Evolutionary conservation across 495 filamentous ascomycete species (phyloP).

Genomic region (Sordaria brevicollis): DNA sequence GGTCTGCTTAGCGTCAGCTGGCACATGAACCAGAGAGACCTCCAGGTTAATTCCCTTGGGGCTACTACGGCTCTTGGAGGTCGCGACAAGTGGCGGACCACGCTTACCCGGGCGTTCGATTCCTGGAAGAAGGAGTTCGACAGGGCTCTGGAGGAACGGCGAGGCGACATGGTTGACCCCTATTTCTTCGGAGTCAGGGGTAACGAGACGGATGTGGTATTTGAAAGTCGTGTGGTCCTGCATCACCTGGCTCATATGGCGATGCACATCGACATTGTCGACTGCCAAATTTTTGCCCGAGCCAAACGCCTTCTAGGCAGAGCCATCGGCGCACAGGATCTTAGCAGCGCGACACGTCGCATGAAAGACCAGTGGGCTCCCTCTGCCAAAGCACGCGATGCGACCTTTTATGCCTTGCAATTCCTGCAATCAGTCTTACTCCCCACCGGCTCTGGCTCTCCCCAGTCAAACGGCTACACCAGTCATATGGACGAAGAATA

Average conservation of each 20-base stretch:
- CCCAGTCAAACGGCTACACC: conserved; percentile 24
- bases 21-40: conserved; percentile 96
- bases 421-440: conserved; percentile 76
- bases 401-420: conserved; percentile 84
- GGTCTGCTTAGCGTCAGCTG: conserved; percentile 88
- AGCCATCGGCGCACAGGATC: conserved; percentile 72
- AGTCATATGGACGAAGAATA: conserved; percentile 39
- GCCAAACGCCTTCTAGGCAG: conserved; percentile 77
- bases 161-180: conserved; percentile 32
- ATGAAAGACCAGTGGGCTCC: conserved; percentile 90
- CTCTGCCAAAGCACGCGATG: conserved; percentile 82
- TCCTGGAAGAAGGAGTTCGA: conserved; percentile 94
- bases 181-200: conserved; percentile 35
- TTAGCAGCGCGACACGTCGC: conserved; percentile 65
- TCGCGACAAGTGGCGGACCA: conserved; percentile 84
- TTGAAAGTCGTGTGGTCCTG: conserved; percentile 77
- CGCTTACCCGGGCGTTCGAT: conserved; percentile 83
- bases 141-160: conserved; percentile 47
- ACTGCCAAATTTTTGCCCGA: conserved; percentile 91
- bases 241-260: conserved; percentile 96
- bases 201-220: conserved; percentile 64
- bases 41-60: conserved; percentile 82
- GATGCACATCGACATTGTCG: conserved; percentile 95
- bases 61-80: conserved; percentile 71
- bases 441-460: conserved; percentile 32